Evolutionary conservation across 2,329 filamentous ascomycete species (phyloP).

Genomic region (Alternaria sp.): DNA sequence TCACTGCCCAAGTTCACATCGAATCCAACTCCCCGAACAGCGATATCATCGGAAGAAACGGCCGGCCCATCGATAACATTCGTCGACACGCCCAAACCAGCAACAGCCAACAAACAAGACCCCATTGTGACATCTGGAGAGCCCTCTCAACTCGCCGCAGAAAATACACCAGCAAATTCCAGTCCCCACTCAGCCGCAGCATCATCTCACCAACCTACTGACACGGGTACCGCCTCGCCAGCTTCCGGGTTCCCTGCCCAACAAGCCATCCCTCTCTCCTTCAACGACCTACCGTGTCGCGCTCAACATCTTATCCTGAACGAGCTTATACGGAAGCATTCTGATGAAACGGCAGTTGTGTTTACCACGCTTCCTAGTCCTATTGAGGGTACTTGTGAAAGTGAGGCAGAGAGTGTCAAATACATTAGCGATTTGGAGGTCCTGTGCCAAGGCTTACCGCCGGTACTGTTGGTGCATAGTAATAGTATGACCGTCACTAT

Average conservation of each 20-base stretch:
- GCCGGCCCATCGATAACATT: conserved; percentile 79
- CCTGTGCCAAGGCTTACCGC: conserved; percentile 76
- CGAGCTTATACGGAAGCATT: conserved; percentile 69
- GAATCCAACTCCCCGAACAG: conserved; percentile 73
- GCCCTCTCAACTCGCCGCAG: conserved; percentile 1
- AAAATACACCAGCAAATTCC: not conserved
- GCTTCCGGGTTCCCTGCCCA: conserved; percentile 60
- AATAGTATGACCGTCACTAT: conserved; percentile 91
- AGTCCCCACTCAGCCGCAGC: not conserved
- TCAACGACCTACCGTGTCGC: conserved; percentile 84
- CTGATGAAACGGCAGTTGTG: conserved; percentile 69
- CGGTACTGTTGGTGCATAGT: conserved; percentile 78
- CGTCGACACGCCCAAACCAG: conserved; percentile 54
- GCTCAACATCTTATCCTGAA: conserved; percentile 88
- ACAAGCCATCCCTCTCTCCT: conserved; percentile 73
- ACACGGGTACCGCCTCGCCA: conserved; percentile 12
- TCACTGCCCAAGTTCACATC: conserved; percentile 73
- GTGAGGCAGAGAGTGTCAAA: conserved; percentile 71
- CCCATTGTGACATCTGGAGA: conserved; percentile 21
- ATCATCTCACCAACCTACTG: not conserved
- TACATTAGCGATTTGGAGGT: conserved; percentile 82
- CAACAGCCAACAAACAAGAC: conserved; percentile 22
- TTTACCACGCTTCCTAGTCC: conserved; percentile 86
- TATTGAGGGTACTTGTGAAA: conserved; percentile 74
- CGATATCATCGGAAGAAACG: conserved; percentile 67